Conservation (phyloP, 768 basidiomycete species). For the Epithele typhae region DNA sequence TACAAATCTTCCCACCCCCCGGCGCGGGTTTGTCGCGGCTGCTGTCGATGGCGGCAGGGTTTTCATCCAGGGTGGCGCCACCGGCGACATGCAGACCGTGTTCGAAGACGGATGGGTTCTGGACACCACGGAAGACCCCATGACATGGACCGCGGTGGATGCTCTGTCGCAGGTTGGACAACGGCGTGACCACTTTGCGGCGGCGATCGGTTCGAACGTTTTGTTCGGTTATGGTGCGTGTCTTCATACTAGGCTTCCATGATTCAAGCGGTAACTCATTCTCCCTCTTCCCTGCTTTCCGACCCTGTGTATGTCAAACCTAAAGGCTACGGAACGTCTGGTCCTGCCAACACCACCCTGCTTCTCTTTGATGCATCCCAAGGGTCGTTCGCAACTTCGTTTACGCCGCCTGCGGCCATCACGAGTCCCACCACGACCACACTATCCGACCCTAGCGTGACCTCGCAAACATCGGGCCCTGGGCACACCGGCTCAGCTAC, state of each 20-base stretch:
- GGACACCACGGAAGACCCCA: constrained; percentile 49
- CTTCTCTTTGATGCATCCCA: constrained; percentile 43
- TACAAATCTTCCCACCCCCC: constrained; percentile 46
- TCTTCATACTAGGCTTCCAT: constrained; percentile 35
- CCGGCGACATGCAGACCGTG: constrained; percentile 45
- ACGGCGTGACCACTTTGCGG: constrained; percentile 72
- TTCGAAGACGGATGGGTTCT: constrained; percentile 69
- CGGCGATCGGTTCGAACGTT: constrained; percentile 54
- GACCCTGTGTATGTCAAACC: background rate
- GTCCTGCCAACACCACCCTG: constrained; percentile 52
- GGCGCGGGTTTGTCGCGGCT: constrained; percentile 59
- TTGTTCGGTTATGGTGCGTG: constrained; percentile 75
- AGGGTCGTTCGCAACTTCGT: constrained; percentile 34
- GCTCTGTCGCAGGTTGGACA: constrained; percentile 54
- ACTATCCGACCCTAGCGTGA: constrained; percentile 20
- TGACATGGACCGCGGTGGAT: constrained; percentile 53
- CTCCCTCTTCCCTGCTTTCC: too few relatives aligned
- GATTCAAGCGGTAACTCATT: background rate
- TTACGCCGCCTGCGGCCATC: constrained; percentile 31
- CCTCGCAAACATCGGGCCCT: constrained; percentile 5
- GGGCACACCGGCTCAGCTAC: constrained; percentile 12
- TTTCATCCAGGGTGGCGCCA: constrained; percentile 77
- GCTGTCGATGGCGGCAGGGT: constrained; percentile 48
- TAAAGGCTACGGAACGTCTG: constrained; percentile 25
- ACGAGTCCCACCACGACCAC: constrained; percentile 24